Conservation (phyloP, 345 rosid species). For the Ceriops zippeliana region DNA sequence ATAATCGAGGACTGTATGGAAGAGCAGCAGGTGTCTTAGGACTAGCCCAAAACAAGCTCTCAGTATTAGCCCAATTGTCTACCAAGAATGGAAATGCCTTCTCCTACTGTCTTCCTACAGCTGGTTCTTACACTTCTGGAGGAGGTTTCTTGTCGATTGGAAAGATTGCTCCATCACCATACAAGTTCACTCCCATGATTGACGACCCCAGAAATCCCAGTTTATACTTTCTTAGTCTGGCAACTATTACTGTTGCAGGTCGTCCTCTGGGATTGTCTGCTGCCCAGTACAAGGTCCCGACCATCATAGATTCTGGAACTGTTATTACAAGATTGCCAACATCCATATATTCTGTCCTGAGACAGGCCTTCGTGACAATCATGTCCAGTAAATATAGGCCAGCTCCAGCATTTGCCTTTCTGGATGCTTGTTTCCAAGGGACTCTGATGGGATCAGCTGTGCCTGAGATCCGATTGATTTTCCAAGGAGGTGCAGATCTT, state of each 20-base stretch:
- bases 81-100: constrained; percentile 31
- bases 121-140: constrained; percentile 12
- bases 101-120: constrained; percentile 47
- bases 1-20: constrained; percentile 44
- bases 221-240: constrained; percentile 32
- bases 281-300: constrained; percentile 23
- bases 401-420: constrained; percentile 32
- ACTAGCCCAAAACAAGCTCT: constrained; percentile 38
- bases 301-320: constrained; percentile 52
- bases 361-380: constrained; percentile 26
- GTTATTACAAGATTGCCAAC: constrained; percentile 46
- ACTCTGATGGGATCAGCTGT: constrained; percentile 18
- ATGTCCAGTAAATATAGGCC: constrained; percentile 29
- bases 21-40: constrained; percentile 43
- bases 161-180: constrained; percentile 19
- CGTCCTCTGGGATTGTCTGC: constrained; percentile 27
- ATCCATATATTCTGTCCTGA: constrained; percentile 29
- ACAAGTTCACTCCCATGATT: constrained; percentile 45
- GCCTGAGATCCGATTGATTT: constrained; percentile 34
- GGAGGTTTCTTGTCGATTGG: constrained; percentile 41
- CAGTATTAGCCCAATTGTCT: constrained; percentile 37
- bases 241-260: constrained; percentile 27
- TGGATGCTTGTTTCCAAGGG: constrained; percentile 47
- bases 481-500: constrained; percentile 40
- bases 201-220: constrained; percentile 17